These are phyloP conservation scores for Ampelocalamus luodianensis DNA, from an alignment of 176 grass and related monocot species.

Conservation along the genomic window DNA sequence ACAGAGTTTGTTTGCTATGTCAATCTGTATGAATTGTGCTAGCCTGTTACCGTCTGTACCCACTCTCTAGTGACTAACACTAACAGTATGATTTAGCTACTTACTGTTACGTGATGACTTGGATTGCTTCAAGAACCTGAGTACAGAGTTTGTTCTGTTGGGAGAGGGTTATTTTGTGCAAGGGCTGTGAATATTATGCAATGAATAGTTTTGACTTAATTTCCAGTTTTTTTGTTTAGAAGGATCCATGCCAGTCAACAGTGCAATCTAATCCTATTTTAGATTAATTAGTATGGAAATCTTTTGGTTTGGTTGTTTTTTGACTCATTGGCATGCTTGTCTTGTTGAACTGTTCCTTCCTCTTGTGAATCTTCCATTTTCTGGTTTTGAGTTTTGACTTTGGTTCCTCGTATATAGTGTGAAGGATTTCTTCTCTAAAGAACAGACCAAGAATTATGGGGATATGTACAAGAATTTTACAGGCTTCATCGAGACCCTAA, in stretches of 20 bases:
- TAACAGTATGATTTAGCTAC: not conserved
- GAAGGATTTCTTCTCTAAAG: slow-evolving; percentile 70
- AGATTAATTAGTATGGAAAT: slow-evolving; percentile 8
- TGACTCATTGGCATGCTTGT: not conserved
- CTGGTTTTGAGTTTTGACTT: slow-evolving; percentile 25
- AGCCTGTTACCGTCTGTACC: not conserved
- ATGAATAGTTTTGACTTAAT: not conserved
- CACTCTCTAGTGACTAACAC: not conserved
- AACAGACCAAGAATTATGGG: slow-evolving; percentile 66
- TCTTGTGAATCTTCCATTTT: slow-evolving; percentile 18
- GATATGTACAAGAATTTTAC: slow-evolving; percentile 90
- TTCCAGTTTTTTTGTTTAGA: not conserved
- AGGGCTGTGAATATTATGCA: not conserved
- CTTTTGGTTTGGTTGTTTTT: slow-evolving; percentile 6
- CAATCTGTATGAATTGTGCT: not conserved
- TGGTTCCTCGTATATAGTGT: slow-evolving; percentile 55
- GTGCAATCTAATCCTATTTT: not conserved
- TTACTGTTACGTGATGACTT: not conserved
- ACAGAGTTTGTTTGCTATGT: not conserved
- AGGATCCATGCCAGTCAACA: not conserved
- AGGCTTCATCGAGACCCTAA: slow-evolving; percentile 66
- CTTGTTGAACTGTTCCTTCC: slow-evolving; percentile 21
- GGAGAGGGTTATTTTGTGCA: not conserved
- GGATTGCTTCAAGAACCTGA: not conserved
- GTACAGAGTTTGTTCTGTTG: not conserved